Conservation (phyloP, 73 alveolate species). For the Stentor roeselii region DNA sequence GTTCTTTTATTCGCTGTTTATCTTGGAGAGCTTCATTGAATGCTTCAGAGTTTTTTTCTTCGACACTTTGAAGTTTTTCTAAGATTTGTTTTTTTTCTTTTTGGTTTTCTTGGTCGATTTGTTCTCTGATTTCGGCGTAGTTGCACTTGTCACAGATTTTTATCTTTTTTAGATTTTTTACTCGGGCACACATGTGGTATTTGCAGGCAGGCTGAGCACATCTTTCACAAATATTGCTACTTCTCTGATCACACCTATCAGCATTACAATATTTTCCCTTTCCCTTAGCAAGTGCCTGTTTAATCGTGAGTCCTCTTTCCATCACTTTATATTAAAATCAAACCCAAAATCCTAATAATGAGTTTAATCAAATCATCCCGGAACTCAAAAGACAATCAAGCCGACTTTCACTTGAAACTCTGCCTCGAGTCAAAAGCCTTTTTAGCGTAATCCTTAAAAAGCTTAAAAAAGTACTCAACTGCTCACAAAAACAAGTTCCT, state of each 20-base stretch:
- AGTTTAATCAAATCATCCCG: no score
- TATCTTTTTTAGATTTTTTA: no score
- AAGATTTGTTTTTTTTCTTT: not conserved
- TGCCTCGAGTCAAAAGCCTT: no score
- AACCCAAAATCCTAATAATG: no score
- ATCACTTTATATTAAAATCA: no score
- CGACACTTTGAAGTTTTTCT: not conserved
- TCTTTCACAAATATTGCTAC: not conserved
- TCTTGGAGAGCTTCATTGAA: not conserved
- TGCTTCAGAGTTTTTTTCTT: not conserved
- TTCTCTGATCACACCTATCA: not conserved
- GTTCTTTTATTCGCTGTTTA: not conserved
- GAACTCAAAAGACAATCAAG: no score
- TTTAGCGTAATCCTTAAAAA: no score
- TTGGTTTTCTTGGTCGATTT: not conserved
- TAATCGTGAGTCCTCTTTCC: no score
- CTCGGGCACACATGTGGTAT: not conserved
- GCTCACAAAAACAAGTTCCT: no score
- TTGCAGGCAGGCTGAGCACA: not conserved
- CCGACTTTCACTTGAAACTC: no score
- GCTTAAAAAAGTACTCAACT: no score
- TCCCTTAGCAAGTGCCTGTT: not conserved
- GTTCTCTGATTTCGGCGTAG: not conserved
- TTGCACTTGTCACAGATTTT: not conserved
- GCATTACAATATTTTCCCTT: not conserved